Evolutionary conservation across 345 rosid genomes (phyloP), one percentile per base, ranked within the genome.

Genomic region (Theobroma cacao): DNA sequence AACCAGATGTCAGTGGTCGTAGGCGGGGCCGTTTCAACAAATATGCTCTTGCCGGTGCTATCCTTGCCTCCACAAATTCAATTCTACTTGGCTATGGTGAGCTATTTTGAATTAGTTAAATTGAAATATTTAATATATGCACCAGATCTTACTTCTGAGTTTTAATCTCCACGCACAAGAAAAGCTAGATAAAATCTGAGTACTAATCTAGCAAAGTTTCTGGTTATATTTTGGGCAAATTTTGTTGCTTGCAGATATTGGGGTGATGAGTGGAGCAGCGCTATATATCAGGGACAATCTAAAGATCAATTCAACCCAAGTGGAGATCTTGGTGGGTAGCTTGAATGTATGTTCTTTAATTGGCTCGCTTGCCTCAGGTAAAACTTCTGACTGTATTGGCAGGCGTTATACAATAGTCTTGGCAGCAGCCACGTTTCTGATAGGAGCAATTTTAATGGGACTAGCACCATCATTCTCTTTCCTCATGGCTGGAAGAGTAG

Each of bases 221-320:
- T 20, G 30, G 3, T 12, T 18, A 7, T 31, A 9, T 15, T 22
- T 10, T 28, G 0, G 3, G 6, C 12, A 28, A 59, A 59, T 26
- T 70, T 59, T 4, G 31, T 14, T 18, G 8, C 13, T 74, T 40
- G 81, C 84, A 83, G 89, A 91, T 75, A 88, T 91, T 62, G 91
- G 93, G 38, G 89, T 90, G 75, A 84, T 91, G 95, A 90, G 95
- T 77, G 95, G 95, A 13, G 91, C 91, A 0, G 83, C 80, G 61
- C 65, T 89, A 45, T 87, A 74, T 82, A 89, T 91, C 74, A 70
- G 75, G 63, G 88, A 85, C 14, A n/a, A 84, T 78, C 82, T 91
- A 43, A 75, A 78, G 62, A 86, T 91, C 83, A 73, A 84, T n/a
- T 75, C 88, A 56, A 81, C 75, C 10, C 85, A 87, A 78, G 82